Base-by-base conservation (phyloP, 208 protist genomes). In the Trypanosoma congolense region DNA sequence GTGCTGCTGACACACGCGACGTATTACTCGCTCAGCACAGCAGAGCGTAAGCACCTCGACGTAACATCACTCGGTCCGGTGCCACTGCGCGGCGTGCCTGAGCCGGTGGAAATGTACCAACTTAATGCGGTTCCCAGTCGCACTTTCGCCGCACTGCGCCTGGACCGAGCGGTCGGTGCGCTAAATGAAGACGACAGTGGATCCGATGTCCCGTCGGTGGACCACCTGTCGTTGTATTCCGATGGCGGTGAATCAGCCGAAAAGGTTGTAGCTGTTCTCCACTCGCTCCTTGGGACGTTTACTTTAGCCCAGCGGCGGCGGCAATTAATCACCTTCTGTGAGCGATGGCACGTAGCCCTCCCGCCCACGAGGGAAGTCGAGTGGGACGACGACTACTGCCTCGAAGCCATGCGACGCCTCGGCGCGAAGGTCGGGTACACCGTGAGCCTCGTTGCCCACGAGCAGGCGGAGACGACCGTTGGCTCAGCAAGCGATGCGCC, bases 81-180 rank as follows among this genome's bases (percentile, higher is more conserved):
- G 42, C 58, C 54, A 19, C 65, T 80, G 59, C 74, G 74, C 26
- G 74, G 74, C 14, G 74, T 80, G 49, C 70, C 74, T 46, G 56
- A 64, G 31, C 54, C 56, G 10, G 70, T 80, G 42, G 61, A 67
- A 52, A 81, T 82, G 65, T 78, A 70, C 42, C 42, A 46, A 46
- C 10, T 46, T n/a, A 19, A 46, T 24, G 42, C 42, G 5, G 42
- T 46, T 6, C 10, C n/a, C 21, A n/a, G 42, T 24, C 42, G 42
- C 6, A 22, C 42, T n/a, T 46, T 46, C 42, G 42, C 42, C 6
- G 42, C 42, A 25, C 42, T 46, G 42, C 42, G 42, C 18, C 42
- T 46, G 10, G 42, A 46, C 58, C 6, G 12, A 9, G 42, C 8
- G 21, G 42, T 25, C 12, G 42, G 21, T 24, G 10, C n/a, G 21